Conservation (phyloP, 306 rosid genomes). For the Hippophae gyantsensis region DNA sequence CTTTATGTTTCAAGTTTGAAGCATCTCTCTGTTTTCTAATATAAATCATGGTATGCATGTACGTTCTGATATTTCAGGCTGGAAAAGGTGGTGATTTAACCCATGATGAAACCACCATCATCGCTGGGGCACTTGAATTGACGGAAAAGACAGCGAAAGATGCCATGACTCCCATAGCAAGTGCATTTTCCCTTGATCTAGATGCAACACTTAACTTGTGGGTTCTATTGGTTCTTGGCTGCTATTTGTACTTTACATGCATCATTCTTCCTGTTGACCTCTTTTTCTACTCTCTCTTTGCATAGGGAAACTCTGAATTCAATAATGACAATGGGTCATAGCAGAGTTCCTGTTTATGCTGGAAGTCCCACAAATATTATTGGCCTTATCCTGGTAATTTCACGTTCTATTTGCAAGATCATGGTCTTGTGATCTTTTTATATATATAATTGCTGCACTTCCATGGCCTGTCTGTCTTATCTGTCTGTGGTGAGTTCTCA, state of each 20-base stretch:
- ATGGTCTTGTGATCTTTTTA: background rate
- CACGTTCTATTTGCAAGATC: slow-evolving; percentile 6
- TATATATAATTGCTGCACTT: background rate
- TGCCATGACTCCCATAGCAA: slow-evolving; percentile 95
- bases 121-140: slow-evolving; percentile 94
- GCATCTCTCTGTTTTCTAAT: slow-evolving; percentile 13
- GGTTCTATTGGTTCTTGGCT: slow-evolving; percentile 17
- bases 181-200: slow-evolving; percentile 94
- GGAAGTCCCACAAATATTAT: slow-evolving; percentile 63
- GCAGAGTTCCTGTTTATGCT: slow-evolving; percentile 90
- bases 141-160: slow-evolving; percentile 93
- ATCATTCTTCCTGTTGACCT: slow-evolving; percentile 19
- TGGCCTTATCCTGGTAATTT: slow-evolving; percentile 89
- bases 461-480: background rate
- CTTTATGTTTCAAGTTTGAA: slow-evolving; percentile 10
- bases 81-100: slow-evolving; percentile 99
- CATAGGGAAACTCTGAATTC: slow-evolving; percentile 77
- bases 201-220: slow-evolving; percentile 86
- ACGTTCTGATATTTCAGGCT: slow-evolving; percentile 49
- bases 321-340: slow-evolving; percentile 84
- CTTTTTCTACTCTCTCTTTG: slow-evolving; percentile 6
- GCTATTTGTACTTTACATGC: slow-evolving; percentile 15
- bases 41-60: slow-evolving; percentile 9
- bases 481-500: background rate
- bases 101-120: slow-evolving; percentile 94